Evolutionary conservation across 257 asterid genomes (phyloP).

Genomic region (Ilex asprella): DNA sequence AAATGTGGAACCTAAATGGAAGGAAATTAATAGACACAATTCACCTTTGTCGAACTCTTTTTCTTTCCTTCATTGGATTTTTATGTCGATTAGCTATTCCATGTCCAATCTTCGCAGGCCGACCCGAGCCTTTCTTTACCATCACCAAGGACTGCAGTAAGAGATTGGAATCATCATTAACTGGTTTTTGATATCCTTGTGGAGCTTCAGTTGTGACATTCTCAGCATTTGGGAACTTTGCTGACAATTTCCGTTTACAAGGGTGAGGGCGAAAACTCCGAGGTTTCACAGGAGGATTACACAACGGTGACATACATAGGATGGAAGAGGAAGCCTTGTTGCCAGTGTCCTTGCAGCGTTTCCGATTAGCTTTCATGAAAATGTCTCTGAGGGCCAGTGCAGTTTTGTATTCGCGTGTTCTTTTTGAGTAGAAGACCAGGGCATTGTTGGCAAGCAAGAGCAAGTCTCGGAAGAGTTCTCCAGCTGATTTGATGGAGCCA

Average conservation of each 20-base stretch:
- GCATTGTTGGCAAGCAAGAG: constrained; percentile 79
- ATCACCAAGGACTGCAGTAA: constrained; percentile 21
- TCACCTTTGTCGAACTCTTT: constrained; percentile 37
- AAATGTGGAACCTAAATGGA: not conserved
- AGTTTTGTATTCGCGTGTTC: constrained; percentile 78
- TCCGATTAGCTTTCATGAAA: constrained; percentile 51
- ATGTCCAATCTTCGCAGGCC: constrained; percentile 27
- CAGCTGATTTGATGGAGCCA: constrained; percentile 37
- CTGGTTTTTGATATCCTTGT: constrained; percentile 13
- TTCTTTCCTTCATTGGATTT: constrained; percentile 30
- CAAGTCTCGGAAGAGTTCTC: constrained; percentile 76
- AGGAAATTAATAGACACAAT: not conserved
- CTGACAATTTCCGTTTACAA: constrained; percentile 19
- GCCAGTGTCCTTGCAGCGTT: constrained; percentile 28
- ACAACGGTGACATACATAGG: constrained; percentile 27
- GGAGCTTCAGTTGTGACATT: constrained; percentile 9
- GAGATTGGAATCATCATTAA: constrained; percentile 19
- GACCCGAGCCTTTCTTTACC: constrained; percentile 39
- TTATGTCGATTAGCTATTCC: constrained; percentile 27
- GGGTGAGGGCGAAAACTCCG: constrained; percentile 72
- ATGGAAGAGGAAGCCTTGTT: constrained; percentile 41
- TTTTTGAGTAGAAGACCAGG: constrained; percentile 69
- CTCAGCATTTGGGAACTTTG: constrained; percentile 17
- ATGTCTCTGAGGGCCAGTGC: constrained; percentile 53
- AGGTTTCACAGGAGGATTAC: constrained; percentile 75